Base-by-base conservation (phyloP, 805 yeast species). In the Ogataea salicorniae region DNA sequence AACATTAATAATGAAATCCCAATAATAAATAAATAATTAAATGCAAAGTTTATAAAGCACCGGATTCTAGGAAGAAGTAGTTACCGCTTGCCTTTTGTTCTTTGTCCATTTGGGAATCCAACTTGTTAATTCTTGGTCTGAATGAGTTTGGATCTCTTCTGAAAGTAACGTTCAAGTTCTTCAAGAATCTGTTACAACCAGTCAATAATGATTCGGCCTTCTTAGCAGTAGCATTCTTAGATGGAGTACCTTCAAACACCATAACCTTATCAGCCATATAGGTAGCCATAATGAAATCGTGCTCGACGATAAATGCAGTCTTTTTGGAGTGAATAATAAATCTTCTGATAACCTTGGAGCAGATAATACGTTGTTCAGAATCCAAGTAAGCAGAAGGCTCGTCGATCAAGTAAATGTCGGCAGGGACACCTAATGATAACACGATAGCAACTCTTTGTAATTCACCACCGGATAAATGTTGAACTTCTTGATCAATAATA, bases 201-300 rank as follows among this genome's bases (percentile, higher is more conserved):
- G 98, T 90, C 66, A 95, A 77, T 68, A 94, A 77, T 37, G 95
- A 81, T 74, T 94, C 97, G 46, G 99, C 97, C 45, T 86, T 70
- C 64, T 83, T 85, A 37, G 99, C 98, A 57, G 71, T 67, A 34
- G 99, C 92, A 57, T 83, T 76, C 66, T 79, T 77, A 26, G 98
- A 89, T 46, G 99, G 98, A 55, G 72, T 63, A 70, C 99, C 99
- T 71, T 94, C 99, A 64, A 92, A 94, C 48, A 94, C 98, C 80
- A 94, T 92, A 61, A 94, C 99, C 66, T 95, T 82, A 73, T 94
- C 99, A 54, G 99, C 99, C 77, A 94, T 80, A 69, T 94, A 94
- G 16, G 99, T 94, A 56, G 99, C 98, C 99, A 94, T 94, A 76
- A 94, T 94, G 80, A 94, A 94, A 80, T 94, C 99, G 83, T 94